A percentile compares a stretch with the other conserved stretches of the same genome.
These are phyloP conservation scores for Fusarium sp. DNA, from an alignment of 2,329 filamentous ascomycete genomes.

Conservation along the genomic window DNA sequence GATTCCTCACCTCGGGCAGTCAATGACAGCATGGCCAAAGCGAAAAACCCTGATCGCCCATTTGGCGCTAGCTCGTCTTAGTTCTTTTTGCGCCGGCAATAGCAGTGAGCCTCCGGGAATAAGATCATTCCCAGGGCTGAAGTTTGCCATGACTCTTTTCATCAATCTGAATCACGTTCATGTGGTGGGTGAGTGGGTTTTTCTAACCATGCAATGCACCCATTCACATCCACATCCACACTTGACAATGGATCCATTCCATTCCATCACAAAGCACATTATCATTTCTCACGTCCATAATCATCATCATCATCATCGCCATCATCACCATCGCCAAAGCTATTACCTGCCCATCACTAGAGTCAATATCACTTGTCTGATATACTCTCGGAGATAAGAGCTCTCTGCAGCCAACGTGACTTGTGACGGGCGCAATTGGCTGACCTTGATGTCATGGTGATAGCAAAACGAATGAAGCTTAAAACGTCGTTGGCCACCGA, in stretches of 20 bases:
- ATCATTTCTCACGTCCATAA: conserved; percentile 16
- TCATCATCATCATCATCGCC: conserved; percentile 11
- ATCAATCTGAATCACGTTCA: neutral
- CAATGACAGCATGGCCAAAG: conserved; percentile 21
- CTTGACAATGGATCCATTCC: neutral
- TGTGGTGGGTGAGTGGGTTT: neutral
- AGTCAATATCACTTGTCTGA: neutral
- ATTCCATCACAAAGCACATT: neutral
- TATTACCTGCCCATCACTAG: conserved; percentile 4
- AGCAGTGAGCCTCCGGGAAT: conserved; percentile 29
- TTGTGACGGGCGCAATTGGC: conserved; percentile 25
- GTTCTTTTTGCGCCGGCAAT: conserved; percentile 32
- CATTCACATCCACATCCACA: neutral
- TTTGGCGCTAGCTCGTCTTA: conserved; percentile 25
- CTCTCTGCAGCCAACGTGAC: conserved; percentile 31
- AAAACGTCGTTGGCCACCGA: conserved; percentile 21
- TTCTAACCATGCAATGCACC: neutral
- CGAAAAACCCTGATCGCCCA: conserved; percentile 35
- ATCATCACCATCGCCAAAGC: neutral
- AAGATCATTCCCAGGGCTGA: conserved; percentile 19
- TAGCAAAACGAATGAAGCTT: conserved; percentile 25
- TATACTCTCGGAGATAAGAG: conserved; percentile 25
- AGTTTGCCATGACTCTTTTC: neutral
- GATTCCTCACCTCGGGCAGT: conserved; percentile 6
- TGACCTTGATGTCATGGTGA: conserved; percentile 40